Evolutionary conservation across 179 eudicot species (phyloP).

Genomic region (Amaranthus tricolor): DNA sequence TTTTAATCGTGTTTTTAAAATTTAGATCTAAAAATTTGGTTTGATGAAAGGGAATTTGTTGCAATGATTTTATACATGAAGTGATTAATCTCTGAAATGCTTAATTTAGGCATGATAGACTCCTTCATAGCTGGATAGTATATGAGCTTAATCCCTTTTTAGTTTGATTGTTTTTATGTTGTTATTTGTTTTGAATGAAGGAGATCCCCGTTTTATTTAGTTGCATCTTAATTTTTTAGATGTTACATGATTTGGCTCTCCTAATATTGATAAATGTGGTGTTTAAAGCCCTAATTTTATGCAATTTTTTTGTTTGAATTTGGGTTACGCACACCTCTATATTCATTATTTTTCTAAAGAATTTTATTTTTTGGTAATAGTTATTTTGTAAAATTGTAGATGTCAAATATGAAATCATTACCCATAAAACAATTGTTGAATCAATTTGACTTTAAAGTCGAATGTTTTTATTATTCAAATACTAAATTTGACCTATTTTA

Average conservation of each 20-base stretch:
- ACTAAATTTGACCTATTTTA: too few species aligned
- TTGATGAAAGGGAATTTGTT: slow-evolving; percentile 11
- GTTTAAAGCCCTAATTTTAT: slow-evolving; percentile 59
- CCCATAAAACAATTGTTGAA: too few species aligned
- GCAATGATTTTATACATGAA: slow-evolving; percentile 27
- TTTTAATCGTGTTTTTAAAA: background rate
- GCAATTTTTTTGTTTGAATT: slow-evolving; percentile 19
- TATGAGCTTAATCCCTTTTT: slow-evolving; percentile 26
- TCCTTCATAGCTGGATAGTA: slow-evolving; percentile 39
- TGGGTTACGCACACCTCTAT: slow-evolving; percentile 73
- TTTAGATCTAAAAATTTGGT: background rate
- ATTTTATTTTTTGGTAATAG: too few species aligned
- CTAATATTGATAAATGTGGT: slow-evolving; percentile 45
- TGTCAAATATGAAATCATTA: too few species aligned
- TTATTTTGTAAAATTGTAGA: too few species aligned
- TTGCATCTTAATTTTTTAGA: slow-evolving; percentile 20
- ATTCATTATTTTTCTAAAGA: slow-evolving; percentile 4
- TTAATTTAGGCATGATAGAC: slow-evolving; percentile 30
- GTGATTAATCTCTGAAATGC: slow-evolving; percentile 18
- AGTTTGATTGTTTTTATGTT: background rate
- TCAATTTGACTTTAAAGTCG: too few species aligned
- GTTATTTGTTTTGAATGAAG: slow-evolving; percentile 17
- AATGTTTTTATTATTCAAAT: too few species aligned
- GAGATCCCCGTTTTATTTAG: slow-evolving; percentile 3
- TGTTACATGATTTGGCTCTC: slow-evolving; percentile 37